Evolutionary conservation across 805 yeast species (phyloP), one percentile per base, ranked within the genome.

Genomic region (Metschnikowia proteae): DNA sequence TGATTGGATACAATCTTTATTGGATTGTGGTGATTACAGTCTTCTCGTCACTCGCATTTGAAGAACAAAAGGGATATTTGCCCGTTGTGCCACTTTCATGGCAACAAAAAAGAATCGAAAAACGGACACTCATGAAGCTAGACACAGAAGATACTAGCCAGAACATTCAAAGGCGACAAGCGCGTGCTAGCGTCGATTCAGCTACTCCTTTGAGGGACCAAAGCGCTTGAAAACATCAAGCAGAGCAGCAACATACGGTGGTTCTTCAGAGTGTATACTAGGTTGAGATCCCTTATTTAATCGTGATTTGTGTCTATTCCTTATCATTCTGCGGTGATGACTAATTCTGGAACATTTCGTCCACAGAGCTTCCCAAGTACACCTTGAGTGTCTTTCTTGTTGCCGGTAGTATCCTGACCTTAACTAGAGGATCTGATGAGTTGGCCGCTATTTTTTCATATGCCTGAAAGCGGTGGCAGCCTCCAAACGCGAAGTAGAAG

Each of bases 401-500:
- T 5, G 88, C 84, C 1, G 96, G 96, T 30, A 87, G 65, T 6
- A 88, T 60, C 55, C 83, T 84, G 64, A 89, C 84, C 59, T 78
- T 82, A 7, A 89, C 95, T 68, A 76, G 57, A 0, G 67, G 62
- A 27, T 67, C 70, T 11, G 53, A 42, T 1, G 57, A 61, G 5
- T 46, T 45, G 3, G 65, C 61, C 29, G 74, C 76, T 26, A 65
- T 49, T 35, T 75, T 67, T 49, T 88, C 94, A 61, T 89, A 89
- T 0, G 96, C 96, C 63, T 88, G 96, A 56, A 88, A 84, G 53
- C 96, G 67, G 61, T 88, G 96, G 61, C 96, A 88, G 0, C 96
- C 96, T 5, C 96, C 96, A 66, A 88, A 88, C 1, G 91, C 95
- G 65, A 86, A 88, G 60, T 84, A 88, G 62, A 76, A 76, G 33